A percentile compares a stretch with the other conserved stretches of the same genome.
Conservation (phyloP, 352 stramenopile genomes). For the Thraustochytrium aureum region DNA sequence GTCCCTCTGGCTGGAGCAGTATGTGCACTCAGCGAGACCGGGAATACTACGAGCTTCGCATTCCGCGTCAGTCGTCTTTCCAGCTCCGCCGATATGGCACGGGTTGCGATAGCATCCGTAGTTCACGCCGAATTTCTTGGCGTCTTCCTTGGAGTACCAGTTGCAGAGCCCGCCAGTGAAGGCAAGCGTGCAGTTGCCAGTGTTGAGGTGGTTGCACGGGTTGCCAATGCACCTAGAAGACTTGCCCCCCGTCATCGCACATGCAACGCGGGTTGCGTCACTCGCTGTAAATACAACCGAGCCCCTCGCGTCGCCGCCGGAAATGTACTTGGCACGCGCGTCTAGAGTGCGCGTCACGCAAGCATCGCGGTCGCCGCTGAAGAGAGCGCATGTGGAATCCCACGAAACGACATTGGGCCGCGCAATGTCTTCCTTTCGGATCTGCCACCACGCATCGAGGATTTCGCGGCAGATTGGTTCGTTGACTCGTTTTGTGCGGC, state of each 20-base stretch:
- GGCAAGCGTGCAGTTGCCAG: conserved; percentile 19
- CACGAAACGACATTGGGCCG: background rate
- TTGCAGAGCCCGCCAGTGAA: conserved; percentile 15
- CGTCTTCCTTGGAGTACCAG: conserved; percentile 24
- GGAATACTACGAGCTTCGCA: conserved; percentile 23
- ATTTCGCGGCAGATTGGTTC: conserved; percentile 16
- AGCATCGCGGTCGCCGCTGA: conserved; percentile 6
- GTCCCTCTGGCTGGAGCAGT: conserved; percentile 10
- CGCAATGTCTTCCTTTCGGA: background rate
- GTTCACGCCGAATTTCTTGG: conserved; percentile 22
- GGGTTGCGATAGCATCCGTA: conserved; percentile 43
- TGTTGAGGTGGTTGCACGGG: conserved; percentile 46
- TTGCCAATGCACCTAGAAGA: conserved; percentile 24
- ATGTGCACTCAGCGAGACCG: conserved; percentile 28
- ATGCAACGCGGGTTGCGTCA: background rate
- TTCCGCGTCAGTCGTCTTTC: background rate
- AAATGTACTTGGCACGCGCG: background rate
- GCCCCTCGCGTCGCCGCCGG: background rate
- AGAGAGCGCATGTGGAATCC: conserved; percentile 17
- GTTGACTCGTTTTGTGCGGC: background rate
- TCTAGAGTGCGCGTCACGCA: background rate
- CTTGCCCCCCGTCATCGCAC: background rate
- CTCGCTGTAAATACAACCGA: conserved; percentile 32
- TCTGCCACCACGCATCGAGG: conserved; percentile 21
- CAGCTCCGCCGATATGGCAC: conserved; percentile 28